Evolutionary conservation across 345 rosid species (phyloP).

Genomic region (Erucastrum elatum): DNA sequence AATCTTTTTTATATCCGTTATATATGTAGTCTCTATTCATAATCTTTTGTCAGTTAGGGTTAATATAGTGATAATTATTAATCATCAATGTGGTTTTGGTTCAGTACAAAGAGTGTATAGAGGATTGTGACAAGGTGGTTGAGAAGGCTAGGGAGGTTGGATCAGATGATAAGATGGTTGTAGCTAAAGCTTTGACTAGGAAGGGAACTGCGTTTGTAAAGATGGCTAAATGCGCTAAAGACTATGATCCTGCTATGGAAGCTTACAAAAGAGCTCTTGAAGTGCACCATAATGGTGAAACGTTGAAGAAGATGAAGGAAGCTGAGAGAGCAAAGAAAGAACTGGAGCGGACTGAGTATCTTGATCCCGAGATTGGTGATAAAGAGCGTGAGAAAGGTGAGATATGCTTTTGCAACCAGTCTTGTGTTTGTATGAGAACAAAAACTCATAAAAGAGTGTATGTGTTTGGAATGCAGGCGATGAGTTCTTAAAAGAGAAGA

Average conservation of each 20-base stretch:
- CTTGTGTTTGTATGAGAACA: background rate
- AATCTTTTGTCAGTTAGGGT: background rate
- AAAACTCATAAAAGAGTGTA: background rate
- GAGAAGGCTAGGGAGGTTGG: constrained; percentile 61
- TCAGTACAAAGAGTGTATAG: background rate
- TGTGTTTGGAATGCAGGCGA: constrained; percentile 54
- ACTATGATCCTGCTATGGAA: constrained; percentile 61
- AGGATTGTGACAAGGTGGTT: constrained; percentile 90
- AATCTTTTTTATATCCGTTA: background rate
- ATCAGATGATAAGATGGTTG: constrained; percentile 77
- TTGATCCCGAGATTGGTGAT: constrained; percentile 79
- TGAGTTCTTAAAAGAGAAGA: constrained; percentile 77
- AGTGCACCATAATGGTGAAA: background rate
- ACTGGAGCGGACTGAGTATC: constrained; percentile 77
- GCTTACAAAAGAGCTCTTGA: background rate
- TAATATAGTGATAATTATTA: background rate
- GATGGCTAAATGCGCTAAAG: constrained; percentile 71
- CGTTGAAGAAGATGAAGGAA: constrained; percentile 26
- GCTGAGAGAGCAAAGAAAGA: constrained; percentile 90
- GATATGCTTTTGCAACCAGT: background rate
- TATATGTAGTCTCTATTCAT: too few relatives aligned
- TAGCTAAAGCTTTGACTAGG: constrained; percentile 93
- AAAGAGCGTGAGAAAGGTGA: constrained; percentile 95
- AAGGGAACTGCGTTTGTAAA: constrained; percentile 87
- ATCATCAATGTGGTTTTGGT: background rate